A percentile compares a stretch with the other conserved stretches of the same genome.
Evolutionary conservation across 495 filamentous ascomycete species (phyloP).

Genomic region (Aspergillus campestris): DNA sequence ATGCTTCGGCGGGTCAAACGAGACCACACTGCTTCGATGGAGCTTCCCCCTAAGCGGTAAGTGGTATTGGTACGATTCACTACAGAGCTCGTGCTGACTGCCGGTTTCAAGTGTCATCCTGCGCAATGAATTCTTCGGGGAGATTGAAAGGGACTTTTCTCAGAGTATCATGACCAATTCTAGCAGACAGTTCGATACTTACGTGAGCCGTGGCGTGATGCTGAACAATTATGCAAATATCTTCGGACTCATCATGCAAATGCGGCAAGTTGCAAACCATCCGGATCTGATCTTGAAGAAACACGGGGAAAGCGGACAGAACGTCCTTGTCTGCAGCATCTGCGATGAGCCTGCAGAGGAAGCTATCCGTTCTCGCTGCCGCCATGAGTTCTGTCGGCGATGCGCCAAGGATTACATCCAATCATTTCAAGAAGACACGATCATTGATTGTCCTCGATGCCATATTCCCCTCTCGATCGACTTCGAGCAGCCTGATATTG

Average conservation of each 20-base stretch:
- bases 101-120: constrained; percentile 51
- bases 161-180: constrained; percentile 87
- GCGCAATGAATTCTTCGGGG: constrained; percentile 89
- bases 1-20: constrained; percentile 92
- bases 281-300: constrained; percentile 91
- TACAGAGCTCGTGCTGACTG: background rate
- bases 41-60: constrained; percentile 82
- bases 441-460: constrained; percentile 81
- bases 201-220: constrained; percentile 87
- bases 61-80: background rate
- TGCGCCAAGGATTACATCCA: constrained; percentile 80
- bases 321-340: constrained; percentile 82
- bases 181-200: constrained; percentile 82
- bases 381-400: constrained; percentile 88
- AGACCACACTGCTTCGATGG: constrained; percentile 87
- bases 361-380: constrained; percentile 82
- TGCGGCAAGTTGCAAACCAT: constrained; percentile 94
- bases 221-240: constrained; percentile 89
- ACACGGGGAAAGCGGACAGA: constrained; percentile 74
- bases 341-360: constrained; percentile 95
- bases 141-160: constrained; percentile 93
- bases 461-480: constrained; percentile 87
- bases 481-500: constrained; percentile 86
- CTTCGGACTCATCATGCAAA: constrained; percentile 87
- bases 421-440: constrained; percentile 51